Conservation (phyloP, 352 stramenopile species). For the Globisporangium yorkense region DNA sequence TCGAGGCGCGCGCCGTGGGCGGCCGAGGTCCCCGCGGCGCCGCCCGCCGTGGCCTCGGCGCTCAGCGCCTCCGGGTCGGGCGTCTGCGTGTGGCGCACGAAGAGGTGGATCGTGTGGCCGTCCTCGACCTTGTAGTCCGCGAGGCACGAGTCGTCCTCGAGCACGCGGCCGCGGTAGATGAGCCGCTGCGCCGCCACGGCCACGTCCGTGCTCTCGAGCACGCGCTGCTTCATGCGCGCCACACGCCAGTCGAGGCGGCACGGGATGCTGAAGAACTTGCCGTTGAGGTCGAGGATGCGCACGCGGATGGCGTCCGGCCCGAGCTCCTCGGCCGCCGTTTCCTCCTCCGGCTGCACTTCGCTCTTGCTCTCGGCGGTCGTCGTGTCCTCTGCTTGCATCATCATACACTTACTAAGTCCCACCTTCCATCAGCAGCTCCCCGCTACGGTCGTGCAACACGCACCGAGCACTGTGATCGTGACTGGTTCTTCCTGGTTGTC, state of each 20-base stretch:
- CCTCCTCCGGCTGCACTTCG: neutral
- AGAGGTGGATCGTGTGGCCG: slow-evolving; percentile 89
- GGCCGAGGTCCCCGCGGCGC: slow-evolving; percentile 6
- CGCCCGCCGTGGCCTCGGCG: slow-evolving; percentile 27
- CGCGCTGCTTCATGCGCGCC: slow-evolving; percentile 55
- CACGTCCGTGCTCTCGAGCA: slow-evolving; percentile 71
- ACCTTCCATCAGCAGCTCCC: neutral
- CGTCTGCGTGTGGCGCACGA: slow-evolving; percentile 65
- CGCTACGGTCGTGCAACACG: neutral
- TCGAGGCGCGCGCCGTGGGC: slow-evolving; percentile 25
- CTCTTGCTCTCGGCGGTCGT: neutral
- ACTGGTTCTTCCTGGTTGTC: slow-evolving; percentile 5
- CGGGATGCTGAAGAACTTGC: slow-evolving; percentile 78
- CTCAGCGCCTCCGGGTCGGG: slow-evolving; percentile 54
- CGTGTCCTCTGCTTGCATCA: slow-evolving; percentile 1
- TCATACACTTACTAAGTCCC: neutral
- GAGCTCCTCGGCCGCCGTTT: slow-evolving; percentile 12
- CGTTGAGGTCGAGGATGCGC: slow-evolving; percentile 79
- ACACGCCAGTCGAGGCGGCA: slow-evolving; percentile 67
- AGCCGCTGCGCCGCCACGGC: slow-evolving; percentile 71
- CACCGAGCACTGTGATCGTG: slow-evolving; percentile 5
- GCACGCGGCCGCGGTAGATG: slow-evolving; percentile 88
- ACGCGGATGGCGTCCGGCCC: slow-evolving; percentile 44
- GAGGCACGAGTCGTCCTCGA: slow-evolving; percentile 75
- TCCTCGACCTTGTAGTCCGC: slow-evolving; percentile 87